Base-by-base conservation (phyloP, 345 rosid genomes). In the Acer saccharum region DNA sequence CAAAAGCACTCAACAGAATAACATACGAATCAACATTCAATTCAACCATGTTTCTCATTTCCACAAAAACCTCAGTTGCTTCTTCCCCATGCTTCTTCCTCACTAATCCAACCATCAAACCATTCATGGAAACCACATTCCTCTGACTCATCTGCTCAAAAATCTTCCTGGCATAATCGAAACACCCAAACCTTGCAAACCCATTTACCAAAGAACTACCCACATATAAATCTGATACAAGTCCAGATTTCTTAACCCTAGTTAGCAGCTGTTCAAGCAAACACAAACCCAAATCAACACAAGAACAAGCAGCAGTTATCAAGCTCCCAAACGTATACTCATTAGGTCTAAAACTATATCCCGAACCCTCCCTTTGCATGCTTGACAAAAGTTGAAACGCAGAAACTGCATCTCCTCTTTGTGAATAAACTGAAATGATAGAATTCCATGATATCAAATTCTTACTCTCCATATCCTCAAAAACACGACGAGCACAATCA, bases 321-420 rank as follows among this genome's bases (percentile, higher is more conserved):
- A 95, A 88, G 87, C 94, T 92, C 68, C 97, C 98, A 11, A 88
- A 89, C 27, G 99, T 93, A 68, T 95, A 95, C 78, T 93, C 98
- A n/a, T 86, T 93, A 78, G 98, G 97, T 75, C 78, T 86, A 27
- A 82, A 79, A 77, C 79, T 65, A 52, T 75, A 78, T 23, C 76
- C 80, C n/a, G 20, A 72, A 83, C 66, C 70, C 61, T 87, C 88
- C 44, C 67, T 85, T 44, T 89, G 93, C 97, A 93, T 88, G 29
- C 80, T 80, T 20, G 87, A 89, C 81, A 92, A 90, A 77, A 93
- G 83, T 78, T 87, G 69, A 77, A 93, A 92, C 10, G 90, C 93
- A 75, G 87, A 83, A 57, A 25, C 81, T 13, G 81, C 79, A 41
- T 89, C 82, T 35, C 92, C 89, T 78, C 83, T 83, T 79, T 88